A percentile compares a stretch with the other conserved stretches of the same genome.
Conservation (phyloP, 1,139 yeast genomes). For the Candida sp. region DNA sequence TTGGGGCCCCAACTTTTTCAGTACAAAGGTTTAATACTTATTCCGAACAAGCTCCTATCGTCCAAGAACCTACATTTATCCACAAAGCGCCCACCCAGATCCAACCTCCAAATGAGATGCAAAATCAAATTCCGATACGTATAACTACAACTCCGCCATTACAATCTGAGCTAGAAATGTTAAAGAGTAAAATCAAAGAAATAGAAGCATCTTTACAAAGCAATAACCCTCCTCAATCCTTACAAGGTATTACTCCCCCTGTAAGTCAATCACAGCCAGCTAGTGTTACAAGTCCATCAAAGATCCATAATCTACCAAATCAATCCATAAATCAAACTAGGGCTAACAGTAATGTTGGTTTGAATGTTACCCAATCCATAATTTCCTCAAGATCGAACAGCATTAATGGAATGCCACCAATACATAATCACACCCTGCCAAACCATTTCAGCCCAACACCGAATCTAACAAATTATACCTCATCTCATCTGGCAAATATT, state of each 20-base stretch:
- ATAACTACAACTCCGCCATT: constrained; percentile 1
- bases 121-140: too few relatives aligned
- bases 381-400: neutral
- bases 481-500: neutral
- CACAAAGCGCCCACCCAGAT: neutral
- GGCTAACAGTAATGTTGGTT: constrained; percentile 9
- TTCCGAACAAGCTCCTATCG: neutral
- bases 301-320: constrained; percentile 3
- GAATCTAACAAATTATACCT: neutral
- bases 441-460: constrained; percentile 1
- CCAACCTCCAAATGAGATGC: neutral
- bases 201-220: constrained; percentile 37
- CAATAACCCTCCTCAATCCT: too few relatives aligned
- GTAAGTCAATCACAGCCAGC: neutral
- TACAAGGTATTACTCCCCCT: constrained; percentile 21
- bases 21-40: constrained; percentile 7
- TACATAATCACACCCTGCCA: neutral
- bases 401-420: constrained; percentile 1
- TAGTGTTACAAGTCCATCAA: neutral
- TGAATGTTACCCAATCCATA: constrained; percentile 2
- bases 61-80: neutral
- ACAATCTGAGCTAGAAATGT: constrained; percentile 19
- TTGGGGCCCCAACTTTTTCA: constrained; percentile 11
- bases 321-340: too few relatives aligned
- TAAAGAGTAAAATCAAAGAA: constrained; percentile 38